Evolutionary conservation across 768 basidiomycete species (phyloP), one percentile per base, ranked within the genome.

Genomic region (Sarcodon aspratus): DNA sequence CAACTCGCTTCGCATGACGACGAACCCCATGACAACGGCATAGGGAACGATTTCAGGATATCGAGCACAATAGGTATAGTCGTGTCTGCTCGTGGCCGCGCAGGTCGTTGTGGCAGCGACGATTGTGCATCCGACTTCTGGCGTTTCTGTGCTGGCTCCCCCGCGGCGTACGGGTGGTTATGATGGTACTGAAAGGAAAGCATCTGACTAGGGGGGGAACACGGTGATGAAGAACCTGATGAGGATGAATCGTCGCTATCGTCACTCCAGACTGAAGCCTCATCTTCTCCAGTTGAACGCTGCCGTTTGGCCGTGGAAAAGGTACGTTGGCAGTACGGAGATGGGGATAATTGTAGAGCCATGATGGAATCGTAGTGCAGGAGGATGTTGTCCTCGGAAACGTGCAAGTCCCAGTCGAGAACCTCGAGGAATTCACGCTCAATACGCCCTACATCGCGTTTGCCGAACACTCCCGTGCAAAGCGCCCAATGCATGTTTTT

Each of bases 401-500:
- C 50, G 36, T 45, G 35, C 35, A 62, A 54, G 35, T 63, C 51
- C 55, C 55, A 63, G 42, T 57, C 54, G 46, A 65, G 55, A 13
- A 61, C 54, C 21, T 48, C 46, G 33, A 65, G 54, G 43, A 62
- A 57, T 47, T 63, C 56, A 51, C 58, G 58, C 54, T 63, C 62
- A 50, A 62, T 58, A 17, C 53, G 52, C 43, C 50, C 53, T 44
- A 64, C 49, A 48, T 64, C 63, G 9, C 53, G 38, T 32, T 50
- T 48, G 21, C 53, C 46, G 53, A 59, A 60, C 34, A 60, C 45
- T 36, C 50, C 36, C 7, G 61, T 49, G 40, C 56, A 59, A 12
- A 42, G 35, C 45, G 59, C 58, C 69, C 68, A 72, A 43, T 66
- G 61, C 52, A 61, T 61, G 62, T 42, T 42, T 42, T 27, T 15